Percentiles rank a stretch among this genome's conserved stretches.
Evolutionary conservation across 1,284 basidiomycete genomes (phyloP).

Genomic region (Thelephora terrestris): DNA sequence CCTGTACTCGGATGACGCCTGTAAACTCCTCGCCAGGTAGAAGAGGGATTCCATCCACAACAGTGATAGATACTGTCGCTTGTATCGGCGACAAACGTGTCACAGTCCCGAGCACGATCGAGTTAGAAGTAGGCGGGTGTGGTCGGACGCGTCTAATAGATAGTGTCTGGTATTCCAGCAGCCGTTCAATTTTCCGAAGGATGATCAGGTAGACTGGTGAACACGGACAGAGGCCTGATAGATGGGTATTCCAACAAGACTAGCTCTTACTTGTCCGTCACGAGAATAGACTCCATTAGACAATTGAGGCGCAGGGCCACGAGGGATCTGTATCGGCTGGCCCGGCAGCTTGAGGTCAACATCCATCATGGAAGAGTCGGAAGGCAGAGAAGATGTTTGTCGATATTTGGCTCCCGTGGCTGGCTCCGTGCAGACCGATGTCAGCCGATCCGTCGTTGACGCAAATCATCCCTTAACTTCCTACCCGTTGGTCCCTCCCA

Average conservation of each 20-base stretch:
- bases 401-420: too few species aligned
- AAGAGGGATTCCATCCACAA: slow-evolving; percentile 86
- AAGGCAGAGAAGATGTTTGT: slow-evolving; percentile 8
- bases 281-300: slow-evolving; percentile 64
- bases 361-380: slow-evolving; percentile 19
- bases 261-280: slow-evolving; percentile 60
- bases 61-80: slow-evolving; percentile 79
- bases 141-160: slow-evolving; percentile 52
- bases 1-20: slow-evolving; percentile 86
- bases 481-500: slow-evolving; percentile 18
- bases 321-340: slow-evolving; percentile 61
- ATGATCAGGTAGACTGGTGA: slow-evolving; percentile 13
- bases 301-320: slow-evolving; percentile 47
- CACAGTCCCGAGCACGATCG: slow-evolving; percentile 70
- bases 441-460: too few species aligned
- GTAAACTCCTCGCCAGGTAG: slow-evolving; percentile 88
- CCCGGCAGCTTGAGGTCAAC: slow-evolving; percentile 63
- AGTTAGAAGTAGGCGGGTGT: slow-evolving; percentile 57
- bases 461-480: too few species aligned
- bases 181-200: slow-evolving; percentile 15
- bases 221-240: slow-evolving; percentile 60
- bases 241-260: slow-evolving; percentile 57
- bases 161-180: slow-evolving; percentile 34
- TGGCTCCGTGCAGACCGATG: too few species aligned
- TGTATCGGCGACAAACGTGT: slow-evolving; percentile 83